Evolutionary conservation across 805 yeast genomes (phyloP).

Genomic region (Lipomyces sp.): DNA sequence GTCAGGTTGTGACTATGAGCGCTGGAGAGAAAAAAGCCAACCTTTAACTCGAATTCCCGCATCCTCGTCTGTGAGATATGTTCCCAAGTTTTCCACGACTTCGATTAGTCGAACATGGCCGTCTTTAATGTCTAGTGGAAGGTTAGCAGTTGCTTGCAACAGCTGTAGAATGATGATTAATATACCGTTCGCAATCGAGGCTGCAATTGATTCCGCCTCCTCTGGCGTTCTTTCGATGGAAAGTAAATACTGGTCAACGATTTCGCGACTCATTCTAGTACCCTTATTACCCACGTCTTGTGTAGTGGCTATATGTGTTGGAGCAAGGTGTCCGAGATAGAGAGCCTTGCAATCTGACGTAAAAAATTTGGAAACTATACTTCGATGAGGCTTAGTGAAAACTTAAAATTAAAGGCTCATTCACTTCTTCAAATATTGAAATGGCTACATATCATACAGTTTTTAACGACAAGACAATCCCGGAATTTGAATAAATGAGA

Average conservation of each 20-base stretch:
- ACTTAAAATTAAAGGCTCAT: no score
- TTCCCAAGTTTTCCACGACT: conserved; percentile 59
- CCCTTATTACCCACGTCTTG: no score
- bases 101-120: conserved; percentile 45
- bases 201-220: conserved; percentile 15
- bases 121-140: conserved; percentile 30
- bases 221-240: conserved; percentile 6
- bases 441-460: no score
- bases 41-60: conserved; percentile 48
- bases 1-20: not conserved
- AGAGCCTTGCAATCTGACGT: not conserved
- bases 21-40: not conserved
- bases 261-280: conserved; percentile 13
- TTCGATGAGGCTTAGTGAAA: no score
- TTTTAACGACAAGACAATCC: no score
- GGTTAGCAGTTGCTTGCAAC: not conserved
- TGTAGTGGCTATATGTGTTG: no score
- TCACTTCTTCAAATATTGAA: no score
- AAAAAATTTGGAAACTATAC: no score
- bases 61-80: conserved; percentile 58
- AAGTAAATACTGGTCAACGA: conserved; percentile 18
- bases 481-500: no score
- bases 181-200: conserved; percentile 10
- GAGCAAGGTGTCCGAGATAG: not conserved
- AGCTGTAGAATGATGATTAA: not conserved